Conservation (phyloP, 805 yeast species). For the Blastobotrys attinorum region DNA sequence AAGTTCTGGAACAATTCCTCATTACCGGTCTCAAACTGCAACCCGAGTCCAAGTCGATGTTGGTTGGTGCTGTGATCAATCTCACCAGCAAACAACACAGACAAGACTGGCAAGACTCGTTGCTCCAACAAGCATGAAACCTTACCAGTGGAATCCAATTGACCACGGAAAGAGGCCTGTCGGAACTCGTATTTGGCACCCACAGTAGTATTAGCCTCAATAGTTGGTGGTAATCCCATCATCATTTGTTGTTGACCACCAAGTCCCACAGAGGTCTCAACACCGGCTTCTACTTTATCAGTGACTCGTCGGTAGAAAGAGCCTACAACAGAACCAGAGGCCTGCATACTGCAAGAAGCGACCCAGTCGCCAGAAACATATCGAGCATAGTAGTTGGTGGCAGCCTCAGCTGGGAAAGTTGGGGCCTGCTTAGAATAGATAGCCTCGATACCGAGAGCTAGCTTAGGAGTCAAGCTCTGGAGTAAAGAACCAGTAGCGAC, state of each 20-base stretch:
- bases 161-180: slow-evolving; percentile 92
- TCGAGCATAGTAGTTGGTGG: slow-evolving; percentile 83
- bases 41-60: slow-evolving; percentile 84
- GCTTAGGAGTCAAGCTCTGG: slow-evolving; percentile 77
- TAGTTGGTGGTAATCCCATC: slow-evolving; percentile 73
- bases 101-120: slow-evolving; percentile 84
- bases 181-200: slow-evolving; percentile 98
- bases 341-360: slow-evolving; percentile 87
- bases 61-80: slow-evolving; percentile 77
- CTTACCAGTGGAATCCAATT: slow-evolving; percentile 84
- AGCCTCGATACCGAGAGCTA: slow-evolving; percentile 88
- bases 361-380: slow-evolving; percentile 86
- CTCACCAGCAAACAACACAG: slow-evolving; percentile 84
- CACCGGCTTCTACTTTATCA: slow-evolving; percentile 67
- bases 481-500: slow-evolving; percentile 85
- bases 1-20: slow-evolving; percentile 67
- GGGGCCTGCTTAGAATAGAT: slow-evolving; percentile 62
- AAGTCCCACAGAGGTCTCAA: slow-evolving; percentile 26
- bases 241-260: slow-evolving; percentile 35
- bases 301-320: slow-evolving; percentile 93
- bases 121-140: slow-evolving; percentile 87
- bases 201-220: slow-evolving; percentile 86
- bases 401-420: slow-evolving; percentile 83
- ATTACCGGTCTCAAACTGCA: slow-evolving; percentile 92
- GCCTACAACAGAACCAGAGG: slow-evolving; percentile 81